Evolutionary conservation across 2,329 filamentous ascomycete genomes (phyloP), one percentile per base, ranked within the genome.

Genomic region (Ophiostoma novo-ulmi): DNA sequence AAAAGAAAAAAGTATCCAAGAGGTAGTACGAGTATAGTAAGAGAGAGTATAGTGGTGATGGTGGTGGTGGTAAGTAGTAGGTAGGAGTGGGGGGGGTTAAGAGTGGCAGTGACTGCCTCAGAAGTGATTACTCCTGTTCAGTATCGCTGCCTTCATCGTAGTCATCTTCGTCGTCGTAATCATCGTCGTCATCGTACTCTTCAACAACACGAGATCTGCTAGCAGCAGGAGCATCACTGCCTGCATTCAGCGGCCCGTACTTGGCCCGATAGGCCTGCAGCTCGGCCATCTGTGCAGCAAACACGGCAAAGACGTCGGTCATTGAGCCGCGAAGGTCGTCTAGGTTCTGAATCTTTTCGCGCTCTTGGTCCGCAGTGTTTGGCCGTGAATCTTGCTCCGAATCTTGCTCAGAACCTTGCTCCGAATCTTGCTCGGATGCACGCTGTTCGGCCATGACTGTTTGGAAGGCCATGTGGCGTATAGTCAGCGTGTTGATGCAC

Each of bases 271-370:
- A 89, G 71, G 79, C 80, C 76, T 87, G 83, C 67, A 93, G 81
- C 77, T 93, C 88, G 39, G 83, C 82, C 71, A 92, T 80, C 76
- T 91, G 87, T 39, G 81, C 78, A 48, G 85, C 81, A 41, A 94
- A 82, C 63, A 85, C 84, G 63, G 82, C 81, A 26, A 96, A 82
- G 26, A 97, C 85, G 20, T 89, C 87, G 13, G 84, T 80, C 85
- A 97, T 97, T 2, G 93, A 91, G 26, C 87, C 90, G 13, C 92
- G 88, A 72, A 97, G 86, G 74, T 92, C 87, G 69, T 91, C 85
- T 36, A 97, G 85, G 73, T 85, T 83, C 64, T 84, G 81, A 67
- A 92, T 84, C 1, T 80, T 79, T 58, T 83, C 86, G 20, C n/a
- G 65, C 65, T 22, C 39, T 11, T 38, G 58, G 31, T 31, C 26